Base-by-base conservation (phyloP, 345 rosid species). In the Trapa incisa region DNA sequence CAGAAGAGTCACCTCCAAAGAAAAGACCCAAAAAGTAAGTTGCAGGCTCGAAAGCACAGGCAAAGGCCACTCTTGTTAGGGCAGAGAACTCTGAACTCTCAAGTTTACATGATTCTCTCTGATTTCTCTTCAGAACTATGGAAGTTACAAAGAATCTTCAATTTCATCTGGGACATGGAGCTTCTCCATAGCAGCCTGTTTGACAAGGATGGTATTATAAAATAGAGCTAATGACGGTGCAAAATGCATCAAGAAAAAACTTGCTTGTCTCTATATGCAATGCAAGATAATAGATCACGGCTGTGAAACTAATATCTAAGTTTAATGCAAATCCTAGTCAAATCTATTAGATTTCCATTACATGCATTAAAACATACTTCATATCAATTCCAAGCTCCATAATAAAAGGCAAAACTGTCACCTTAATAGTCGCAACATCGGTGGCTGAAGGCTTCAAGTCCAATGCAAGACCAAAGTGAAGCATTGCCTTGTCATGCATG, bases 111-210 rank as follows among this genome's bases (percentile, higher is more conserved):
- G 45, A 53, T 37, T 37, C 58, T 61, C 70, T 43, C 45, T 47
- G 9, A 22, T 22, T 58, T 33, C 11, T 53, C 6, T 56, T 17
- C 61, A 22, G 29, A 3, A 61, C 5, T 57, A 3, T 48, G 38
- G 2, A 6, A 65, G 68, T 78, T 76, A 87, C 71, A 82, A 69
- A 78, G 67, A 74, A 75, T 88, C 99, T 58, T 87, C 96, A 33
- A 91, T 52, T 73, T 91, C 97, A 72, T 94, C 97, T 2, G 99
- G 99, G 61, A 94, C 92, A 72, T 89, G 99, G 79, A 91, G 76
- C 78, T 91, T 94, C 73, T 94, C 99, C 45, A 94, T 94, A 71
- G 95, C 96, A 75, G 99, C 96, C 99, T 91, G 87, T 78, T 73
- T 15, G 43, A 65, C 47, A n/a, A 32, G 37, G 36, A 9, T 39